These are phyloP conservation scores for Candida tallmaniae DNA, from an alignment of 805 yeast species.

Conservation along the genomic window DNA sequence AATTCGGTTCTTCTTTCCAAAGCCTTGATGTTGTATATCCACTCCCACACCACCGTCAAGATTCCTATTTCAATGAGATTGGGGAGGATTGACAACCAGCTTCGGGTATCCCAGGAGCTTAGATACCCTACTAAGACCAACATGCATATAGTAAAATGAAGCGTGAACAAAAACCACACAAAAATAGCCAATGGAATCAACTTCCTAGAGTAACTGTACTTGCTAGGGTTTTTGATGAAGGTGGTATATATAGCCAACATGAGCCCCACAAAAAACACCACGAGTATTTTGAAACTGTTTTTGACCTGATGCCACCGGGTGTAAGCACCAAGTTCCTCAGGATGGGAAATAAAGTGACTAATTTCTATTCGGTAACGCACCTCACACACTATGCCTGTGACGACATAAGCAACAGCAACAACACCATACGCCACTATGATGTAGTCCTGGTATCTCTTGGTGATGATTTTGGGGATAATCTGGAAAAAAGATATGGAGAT, in stretches of 20 bases:
- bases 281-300: slow-evolving; percentile 23
- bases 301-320: slow-evolving; percentile 18
- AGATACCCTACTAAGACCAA: slow-evolving; percentile 23
- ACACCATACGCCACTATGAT: slow-evolving; percentile 3
- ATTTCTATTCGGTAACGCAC: slow-evolving; percentile 1
- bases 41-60: slow-evolving; percentile 59
- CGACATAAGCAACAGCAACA: slow-evolving; percentile 3
- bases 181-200: slow-evolving; percentile 48
- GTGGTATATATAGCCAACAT: slow-evolving; percentile 37
- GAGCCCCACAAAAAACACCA: slow-evolving; percentile 25
- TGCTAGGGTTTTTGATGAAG: slow-evolving; percentile 28
- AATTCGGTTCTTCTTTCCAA: slow-evolving; percentile 48
- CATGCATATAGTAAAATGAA: slow-evolving; percentile 30
- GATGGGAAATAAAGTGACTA: no score
- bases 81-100: slow-evolving; percentile 45
- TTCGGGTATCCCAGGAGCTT: slow-evolving; percentile 36
- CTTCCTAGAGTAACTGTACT: slow-evolving; percentile 42
- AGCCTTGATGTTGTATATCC: slow-evolving; percentile 52
- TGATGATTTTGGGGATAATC: slow-evolving; percentile 23
- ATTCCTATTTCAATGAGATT: slow-evolving; percentile 45
- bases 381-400: slow-evolving; percentile 7
- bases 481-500: slow-evolving; percentile 55
- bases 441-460: slow-evolving; percentile 3
- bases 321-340: slow-evolving; percentile 1
- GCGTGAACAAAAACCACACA: slow-evolving; percentile 34